Evolutionary conservation across 148 eudicot genomes (phyloP), one percentile per base, ranked within the genome.

Genomic region (Silene uniflora): DNA sequence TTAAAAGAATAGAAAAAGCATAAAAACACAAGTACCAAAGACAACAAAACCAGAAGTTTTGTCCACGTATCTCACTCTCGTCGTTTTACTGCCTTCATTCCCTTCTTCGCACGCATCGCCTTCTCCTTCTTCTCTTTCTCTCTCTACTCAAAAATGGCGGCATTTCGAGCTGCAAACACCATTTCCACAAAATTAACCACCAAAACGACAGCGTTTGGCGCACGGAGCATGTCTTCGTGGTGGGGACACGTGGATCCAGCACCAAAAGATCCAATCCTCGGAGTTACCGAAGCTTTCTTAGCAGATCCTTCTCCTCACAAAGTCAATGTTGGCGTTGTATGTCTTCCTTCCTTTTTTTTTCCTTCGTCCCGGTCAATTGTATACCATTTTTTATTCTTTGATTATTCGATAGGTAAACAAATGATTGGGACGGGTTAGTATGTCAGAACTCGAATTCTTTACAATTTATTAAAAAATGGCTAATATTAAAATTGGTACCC

Each of bases 311-410:
- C 72, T 76, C 98, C 97, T 3, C 1, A 58, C 56, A 95, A 95
- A 90, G 89, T 95, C 69, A 95, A 95, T 76, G 98, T 95, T 24
- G 97, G 97, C 73, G 97, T 92, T 67, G 97, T 92, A 86, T 77
- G 93, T 84, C n/a, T 39, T 7, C 52, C 32, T 67, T 49, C 27
- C 77, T n/a, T n/a, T n/a, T n/a, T n/a, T n/a, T n/a, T n/a, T n/a
- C n/a, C n/a, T n/a, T n/a, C n/a, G n/a, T n/a, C n/a, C n/a, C n/a
- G n/a, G n/a, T n/a, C n/a, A n/a, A n/a, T n/a, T n/a, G n/a, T n/a
- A n/a, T n/a, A n/a, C n/a, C n/a, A n/a, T n/a, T n/a, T n/a, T n/a
- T n/a, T n/a, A n/a, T n/a, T n/a, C n/a, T n/a, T n/a, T n/a, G n/a
- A n/a, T n/a, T n/a, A n/a, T n/a, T n/a, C n/a, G n/a, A n/a, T n/a